Percentiles rank a stretch among this genome's conserved stretches.
Evolutionary conservation across 345 rosid genomes (phyloP).

Genomic region (Acer saccharum): DNA sequence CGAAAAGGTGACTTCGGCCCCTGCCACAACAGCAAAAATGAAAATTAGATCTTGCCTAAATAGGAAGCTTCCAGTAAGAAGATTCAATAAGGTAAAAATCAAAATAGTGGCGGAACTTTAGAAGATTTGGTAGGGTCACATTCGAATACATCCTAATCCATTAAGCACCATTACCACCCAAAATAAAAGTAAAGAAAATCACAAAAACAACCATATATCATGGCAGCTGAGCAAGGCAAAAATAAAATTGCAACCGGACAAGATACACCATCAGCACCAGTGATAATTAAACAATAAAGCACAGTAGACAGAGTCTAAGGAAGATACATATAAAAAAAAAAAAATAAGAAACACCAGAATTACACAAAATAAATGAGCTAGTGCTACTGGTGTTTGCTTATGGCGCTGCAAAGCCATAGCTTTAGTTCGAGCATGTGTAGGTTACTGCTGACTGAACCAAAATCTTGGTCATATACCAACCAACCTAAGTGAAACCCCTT

Average conservation of each 20-base stretch:
- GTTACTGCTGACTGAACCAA: neutral
- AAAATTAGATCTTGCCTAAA: neutral
- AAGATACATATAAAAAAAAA: neutral
- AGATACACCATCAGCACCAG: neutral
- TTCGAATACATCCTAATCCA: neutral
- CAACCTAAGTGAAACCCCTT: neutral
- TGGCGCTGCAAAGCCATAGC: no score
- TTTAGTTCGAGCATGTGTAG: neutral
- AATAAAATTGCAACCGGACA: neutral
- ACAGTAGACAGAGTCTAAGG: neutral
- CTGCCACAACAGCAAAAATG: constrained; percentile 36
- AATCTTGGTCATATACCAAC: neutral
- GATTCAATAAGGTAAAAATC: neutral
- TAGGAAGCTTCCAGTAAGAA: neutral
- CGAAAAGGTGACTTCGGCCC: constrained; percentile 66
- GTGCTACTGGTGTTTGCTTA: neutral
- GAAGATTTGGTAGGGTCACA: neutral
- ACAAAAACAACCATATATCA: neutral
- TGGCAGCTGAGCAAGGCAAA: neutral
- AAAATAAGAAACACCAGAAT: no score
- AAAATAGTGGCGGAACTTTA: neutral
- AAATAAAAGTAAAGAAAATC: neutral
- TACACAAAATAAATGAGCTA: neutral
- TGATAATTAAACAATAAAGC: neutral
- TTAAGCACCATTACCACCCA: neutral